phyloP scores from a whole-genome alignment of 129 eudicot species.

The Tanacetum coccineum region DNA sequence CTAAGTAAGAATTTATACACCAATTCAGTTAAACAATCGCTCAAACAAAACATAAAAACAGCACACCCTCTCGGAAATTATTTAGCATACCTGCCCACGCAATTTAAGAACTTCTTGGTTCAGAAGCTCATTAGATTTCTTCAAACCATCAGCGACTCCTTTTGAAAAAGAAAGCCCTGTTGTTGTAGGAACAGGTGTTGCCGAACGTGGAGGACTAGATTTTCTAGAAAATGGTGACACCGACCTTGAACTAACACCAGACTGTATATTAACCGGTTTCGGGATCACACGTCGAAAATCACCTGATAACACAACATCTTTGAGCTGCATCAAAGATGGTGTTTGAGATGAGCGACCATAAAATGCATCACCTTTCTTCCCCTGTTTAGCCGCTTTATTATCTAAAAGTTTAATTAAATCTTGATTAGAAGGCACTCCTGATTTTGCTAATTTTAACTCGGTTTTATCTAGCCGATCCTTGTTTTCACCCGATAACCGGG shows the following conservation, averaged over 20 bases:
- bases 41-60: constrained; percentile 2
- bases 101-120: constrained; percentile 80
- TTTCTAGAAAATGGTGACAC: constrained; percentile 91
- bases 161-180: constrained; percentile 85
- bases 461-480: constrained; percentile 76
- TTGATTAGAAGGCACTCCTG: constrained; percentile 59
- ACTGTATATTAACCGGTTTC: constrained; percentile 48
- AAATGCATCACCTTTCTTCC: constrained; percentile 60
- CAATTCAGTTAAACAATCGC: background rate
- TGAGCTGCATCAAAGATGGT: constrained; percentile 65
- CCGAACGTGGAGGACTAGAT: constrained; percentile 90
- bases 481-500: constrained; percentile 91
- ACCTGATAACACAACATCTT: constrained; percentile 56
- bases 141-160: constrained; percentile 73
- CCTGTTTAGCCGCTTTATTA: constrained; percentile 81
- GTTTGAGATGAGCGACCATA: constrained; percentile 53
- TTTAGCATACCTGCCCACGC: constrained; percentile 59
- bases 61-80: background rate
- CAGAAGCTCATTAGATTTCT: constrained; percentile 83
- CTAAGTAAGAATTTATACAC: constrained; percentile 30
- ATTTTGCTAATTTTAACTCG: constrained; percentile 61
- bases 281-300: constrained; percentile 64
- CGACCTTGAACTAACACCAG: constrained; percentile 70
- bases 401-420: constrained; percentile 83
- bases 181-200: constrained; percentile 94